phyloP scores from a whole-genome alignment of 768 basidiomycete species.

The Polyporus arcularius region DNA sequence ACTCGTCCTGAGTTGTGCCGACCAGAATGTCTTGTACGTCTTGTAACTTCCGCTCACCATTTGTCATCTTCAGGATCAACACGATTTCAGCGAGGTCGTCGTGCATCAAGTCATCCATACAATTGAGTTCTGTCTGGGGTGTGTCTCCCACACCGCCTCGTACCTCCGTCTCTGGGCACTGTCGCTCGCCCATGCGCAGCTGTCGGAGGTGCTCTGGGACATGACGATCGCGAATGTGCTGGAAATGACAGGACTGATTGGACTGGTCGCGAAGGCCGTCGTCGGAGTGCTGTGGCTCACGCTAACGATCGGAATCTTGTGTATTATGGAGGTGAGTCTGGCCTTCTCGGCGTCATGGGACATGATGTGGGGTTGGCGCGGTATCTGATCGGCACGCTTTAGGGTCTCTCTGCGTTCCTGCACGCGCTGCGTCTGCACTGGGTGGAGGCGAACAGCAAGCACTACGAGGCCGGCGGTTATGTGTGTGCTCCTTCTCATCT shows the following conservation, averaged over 20 bases:
- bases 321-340: conserved; percentile 89
- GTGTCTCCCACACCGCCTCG: conserved; percentile 96
- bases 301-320: conserved; percentile 76
- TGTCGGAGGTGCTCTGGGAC: conserved; percentile 89
- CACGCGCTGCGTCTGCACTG: conserved; percentile 96
- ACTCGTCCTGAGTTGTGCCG: too few species aligned
- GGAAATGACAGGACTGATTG: conserved; percentile 65
- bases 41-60: conserved; percentile 7
- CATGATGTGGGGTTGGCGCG: conserved; percentile 13
- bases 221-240: conserved; percentile 78
- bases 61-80: conserved; percentile 57
- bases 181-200: conserved; percentile 95
- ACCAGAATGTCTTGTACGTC: conserved; percentile 12
- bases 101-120: conserved; percentile 99
- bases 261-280: conserved; percentile 44
- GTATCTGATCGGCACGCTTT: conserved; percentile 21
- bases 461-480: conserved; percentile 88
- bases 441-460: conserved; percentile 98
- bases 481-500: conserved; percentile 49
- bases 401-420: conserved; percentile 95
- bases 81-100: conserved; percentile 92
- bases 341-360: conserved; percentile 15
- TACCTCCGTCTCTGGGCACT: conserved; percentile 96
- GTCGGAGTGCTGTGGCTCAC: conserved; percentile 74
- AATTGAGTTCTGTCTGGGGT: conserved; percentile 98